Percentiles rank a stretch among this genome's conserved stretches.
Evolutionary conservation across 2,329 filamentous ascomycete genomes (phyloP).

Genomic region (Coleophoma eucalyptorum): DNA sequence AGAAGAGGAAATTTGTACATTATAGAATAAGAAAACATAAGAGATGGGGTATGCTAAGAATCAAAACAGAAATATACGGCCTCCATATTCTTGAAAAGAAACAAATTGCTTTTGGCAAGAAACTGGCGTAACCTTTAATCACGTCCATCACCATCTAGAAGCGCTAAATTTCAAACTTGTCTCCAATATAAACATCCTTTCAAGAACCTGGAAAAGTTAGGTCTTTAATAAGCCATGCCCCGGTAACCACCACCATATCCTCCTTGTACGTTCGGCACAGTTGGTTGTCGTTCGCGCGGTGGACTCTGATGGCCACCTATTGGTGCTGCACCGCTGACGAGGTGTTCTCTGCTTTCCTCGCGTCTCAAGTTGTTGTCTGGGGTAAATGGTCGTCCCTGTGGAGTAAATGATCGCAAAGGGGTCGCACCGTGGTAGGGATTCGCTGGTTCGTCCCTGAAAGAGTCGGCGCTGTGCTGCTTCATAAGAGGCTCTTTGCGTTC

Average conservation of each 20-base stretch:
- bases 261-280: slow-evolving; percentile 12
- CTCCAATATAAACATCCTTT: too few relatives aligned
- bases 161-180: background rate
- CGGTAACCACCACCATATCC: slow-evolving; percentile 16
- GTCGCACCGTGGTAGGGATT: slow-evolving; percentile 22
- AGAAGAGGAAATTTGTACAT: background rate
- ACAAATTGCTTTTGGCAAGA: too few relatives aligned
- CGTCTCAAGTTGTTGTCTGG: slow-evolving; percentile 3
- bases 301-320: slow-evolving; percentile 14
- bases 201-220: background rate
- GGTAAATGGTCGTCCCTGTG: slow-evolving; percentile 1
- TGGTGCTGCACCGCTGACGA: slow-evolving; percentile 19
- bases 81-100: background rate
- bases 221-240: slow-evolving; percentile 20
- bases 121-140: too few relatives aligned
- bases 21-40: slow-evolving; percentile 1
- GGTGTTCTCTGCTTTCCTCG: slow-evolving; percentile 15
- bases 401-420: slow-evolving; percentile 14
- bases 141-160: too few relatives aligned
- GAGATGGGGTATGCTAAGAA: background rate
- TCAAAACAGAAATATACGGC: background rate
- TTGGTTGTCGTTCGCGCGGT: slow-evolving; percentile 9
- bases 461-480: slow-evolving; percentile 14
- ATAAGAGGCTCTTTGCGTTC: slow-evolving; percentile 17
- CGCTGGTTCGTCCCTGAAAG: slow-evolving; percentile 23